Base-by-base conservation (phyloP, 2,329 filamentous ascomycete species). In the Aspergillus floridensis region DNA sequence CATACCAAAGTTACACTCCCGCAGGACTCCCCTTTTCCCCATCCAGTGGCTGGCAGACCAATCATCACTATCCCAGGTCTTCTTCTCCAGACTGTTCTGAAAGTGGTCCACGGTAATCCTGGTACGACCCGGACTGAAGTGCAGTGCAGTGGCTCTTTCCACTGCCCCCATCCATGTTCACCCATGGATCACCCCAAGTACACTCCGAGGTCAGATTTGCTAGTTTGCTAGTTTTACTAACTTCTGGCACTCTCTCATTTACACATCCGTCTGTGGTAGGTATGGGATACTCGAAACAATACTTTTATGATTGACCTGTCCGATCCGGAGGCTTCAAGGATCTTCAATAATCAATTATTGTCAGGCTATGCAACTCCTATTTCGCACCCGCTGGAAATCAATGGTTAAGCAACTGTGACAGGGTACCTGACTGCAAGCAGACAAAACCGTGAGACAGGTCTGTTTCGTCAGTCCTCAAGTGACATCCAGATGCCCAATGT, bases 1-100 rank as follows among this genome's bases (percentile, higher is more conserved):
- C 16, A 8, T 19, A 44, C 38, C 38, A 16, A 16, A 44, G 16
- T 44, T 44, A 44, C 38, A 44, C 38, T 44, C 38, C 38, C 38
- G 38, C 38, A 16, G 38, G 12, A 7, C 6, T 44, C 66, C 68
- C 68, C 67, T 63, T 71, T 72, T 67, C 64, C 61, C 62, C 66
- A 57, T 60, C 35, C 54, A 62, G 31, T 53, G 41, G 61, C 53
- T 8, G 5, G 12, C 14, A 10, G 44, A 48, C 68, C 67, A 70
- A 70, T 69, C 68, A 72, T 64, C 57, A 56, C 52, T 29, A 29
- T 29, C 8, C 58, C 55, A 52, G 56, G 52, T 21, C 59, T 53
- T 7, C 44, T 63, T 63, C 65, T 64, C 66, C 65, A 66, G 65
- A 63, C 41, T 55, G 44, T 48, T 48, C 53, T 21, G 16, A 32